Evolutionary conservation across 202 grass and related monocot species (phyloP).

Genomic region (Alloteropsis angusta): DNA sequence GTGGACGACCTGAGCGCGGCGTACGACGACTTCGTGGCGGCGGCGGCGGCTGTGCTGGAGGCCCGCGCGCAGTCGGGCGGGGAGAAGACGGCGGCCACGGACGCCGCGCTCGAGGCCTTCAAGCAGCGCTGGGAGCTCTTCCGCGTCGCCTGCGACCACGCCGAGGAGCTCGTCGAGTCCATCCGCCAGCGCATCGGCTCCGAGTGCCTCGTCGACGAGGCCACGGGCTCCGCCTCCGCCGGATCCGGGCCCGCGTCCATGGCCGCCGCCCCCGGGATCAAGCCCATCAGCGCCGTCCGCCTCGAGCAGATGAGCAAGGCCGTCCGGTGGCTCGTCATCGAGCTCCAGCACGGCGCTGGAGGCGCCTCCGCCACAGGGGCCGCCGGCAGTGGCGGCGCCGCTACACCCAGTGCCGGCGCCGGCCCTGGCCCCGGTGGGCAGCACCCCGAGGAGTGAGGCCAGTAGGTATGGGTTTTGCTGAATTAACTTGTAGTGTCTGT

Average conservation of each 20-base stretch:
- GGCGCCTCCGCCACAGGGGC: conserved; percentile 26
- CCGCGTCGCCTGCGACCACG: conserved; percentile 81
- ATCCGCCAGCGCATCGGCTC: conserved; percentile 92
- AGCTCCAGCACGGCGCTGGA: conserved; percentile 75
- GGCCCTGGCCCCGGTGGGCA: conserved; percentile 14
- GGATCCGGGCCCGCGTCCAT: not conserved
- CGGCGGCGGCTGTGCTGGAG: conserved; percentile 51
- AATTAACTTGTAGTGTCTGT: not conserved
- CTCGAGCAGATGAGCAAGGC: conserved; percentile 99
- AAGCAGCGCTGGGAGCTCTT: conserved; percentile 97
- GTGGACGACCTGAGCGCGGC: conserved; percentile 60
- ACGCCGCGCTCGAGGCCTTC: conserved; percentile 62
- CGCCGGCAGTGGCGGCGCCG: conserved; percentile 1
- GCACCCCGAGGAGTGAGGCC: conserved; percentile 54
- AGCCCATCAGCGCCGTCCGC: conserved; percentile 87
- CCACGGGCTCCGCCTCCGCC: conserved; percentile 47
- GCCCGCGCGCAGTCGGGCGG: conserved; percentile 39
- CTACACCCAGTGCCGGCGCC: not conserved
- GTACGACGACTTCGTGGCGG: conserved; percentile 72
- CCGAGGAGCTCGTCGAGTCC: conserved; percentile 91
- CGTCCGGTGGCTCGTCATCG: conserved; percentile 92
- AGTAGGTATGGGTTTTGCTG: conserved; percentile 56
- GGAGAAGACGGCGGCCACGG: conserved; percentile 45
- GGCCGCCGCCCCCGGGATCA: conserved; percentile 47
- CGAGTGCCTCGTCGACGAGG: conserved; percentile 97